Base-by-base conservation (phyloP, 1,284 basidiomycete species). In the Tranzscheliella williamsii region DNA sequence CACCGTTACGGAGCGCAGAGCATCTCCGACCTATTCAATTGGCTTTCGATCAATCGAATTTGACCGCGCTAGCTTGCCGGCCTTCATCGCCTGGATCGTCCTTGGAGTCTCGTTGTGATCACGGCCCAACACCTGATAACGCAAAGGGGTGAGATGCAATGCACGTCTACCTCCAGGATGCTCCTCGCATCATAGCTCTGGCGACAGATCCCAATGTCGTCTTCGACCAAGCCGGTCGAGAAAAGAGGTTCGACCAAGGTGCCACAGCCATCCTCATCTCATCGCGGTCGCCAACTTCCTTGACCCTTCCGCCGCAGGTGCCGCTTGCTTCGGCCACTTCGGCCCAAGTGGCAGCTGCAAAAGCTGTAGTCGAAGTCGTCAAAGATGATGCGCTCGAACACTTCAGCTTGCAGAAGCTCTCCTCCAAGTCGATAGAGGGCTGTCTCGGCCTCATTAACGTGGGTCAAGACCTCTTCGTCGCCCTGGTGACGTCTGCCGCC, bases 401-500 rank as follows among this genome's bases (percentile, higher is more conserved):
- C 3, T 22, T 53, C 12, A 38, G 47, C 8, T 36, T 67, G 13
- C 52, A 56, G 17, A 52, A 50, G 30, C 56, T 68, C 20, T 48
- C 51, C 6, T 26, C 47, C 4, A 55, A 52, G 27, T 38, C 53
- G 21, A 53, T 63, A 29, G 36, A 61, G 29, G 70, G 70, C 16
- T 71, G 62, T 30, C 56, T 72, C 22, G 70, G 70, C 20, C 58
- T 72, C 41, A 72, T 72, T 47, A 71, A 72, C 49, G 66, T 71
- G 20, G 70, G 69, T 5, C 49, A 49, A 13, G 73, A 76, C 23
- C 51, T 71, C 13, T 76, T 75, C 31, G 45, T 75, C 2, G 73
- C 54, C 4, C 64, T 66, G 3, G 67, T 75, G 31, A 67, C 66
- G 9, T 38, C 41, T 8, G 48, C 71, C 7, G 47, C 52, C 16